A percentile compares a stretch with the other conserved stretches of the same genome.
phyloP scores from a whole-genome alignment of 306 rosid species.

The Styphnolobium japonicum region DNA sequence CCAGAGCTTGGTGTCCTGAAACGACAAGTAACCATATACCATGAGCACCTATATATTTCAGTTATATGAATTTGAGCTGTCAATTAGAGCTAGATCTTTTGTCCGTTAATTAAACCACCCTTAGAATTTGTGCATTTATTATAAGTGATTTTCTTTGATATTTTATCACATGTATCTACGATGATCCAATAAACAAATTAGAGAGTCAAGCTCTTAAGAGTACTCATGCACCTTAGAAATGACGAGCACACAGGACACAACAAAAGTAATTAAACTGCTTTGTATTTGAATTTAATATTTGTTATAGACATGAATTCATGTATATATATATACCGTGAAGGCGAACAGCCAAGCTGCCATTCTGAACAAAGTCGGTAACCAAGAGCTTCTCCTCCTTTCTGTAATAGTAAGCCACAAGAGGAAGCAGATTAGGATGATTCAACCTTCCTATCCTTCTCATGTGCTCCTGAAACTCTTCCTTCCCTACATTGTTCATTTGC shows the following conservation, averaged over 20 bases:
- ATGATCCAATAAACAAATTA: background rate
- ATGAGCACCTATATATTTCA: background rate
- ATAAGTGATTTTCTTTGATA: too few species aligned
- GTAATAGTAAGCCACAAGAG: slow-evolving; percentile 79
- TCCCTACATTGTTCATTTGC: slow-evolving; percentile 82
- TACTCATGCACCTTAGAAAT: too few species aligned
- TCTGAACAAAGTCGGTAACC: slow-evolving; percentile 45
- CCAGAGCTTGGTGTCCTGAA: slow-evolving; percentile 52
- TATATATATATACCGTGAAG: slow-evolving; percentile 53
- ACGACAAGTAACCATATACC: background rate
- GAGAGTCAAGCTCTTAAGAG: background rate
- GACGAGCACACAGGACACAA: too few species aligned
- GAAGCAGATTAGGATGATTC: slow-evolving; percentile 67
- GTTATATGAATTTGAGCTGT: too few species aligned
- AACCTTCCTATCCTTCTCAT: slow-evolving; percentile 79
- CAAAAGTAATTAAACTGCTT: too few species aligned
- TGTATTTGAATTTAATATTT: too few species aligned
- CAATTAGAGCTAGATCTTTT: background rate
- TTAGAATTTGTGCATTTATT: too few species aligned
- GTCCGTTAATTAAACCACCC: background rate
- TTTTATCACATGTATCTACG: background rate
- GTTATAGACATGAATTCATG: too few species aligned
- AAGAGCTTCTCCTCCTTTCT: slow-evolving; percentile 87
- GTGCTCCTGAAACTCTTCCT: slow-evolving; percentile 71
- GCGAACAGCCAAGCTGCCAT: slow-evolving; percentile 71